Conservation (phyloP, 495 filamentous ascomycete species). For the Lineolata rhizophorae region DNA sequence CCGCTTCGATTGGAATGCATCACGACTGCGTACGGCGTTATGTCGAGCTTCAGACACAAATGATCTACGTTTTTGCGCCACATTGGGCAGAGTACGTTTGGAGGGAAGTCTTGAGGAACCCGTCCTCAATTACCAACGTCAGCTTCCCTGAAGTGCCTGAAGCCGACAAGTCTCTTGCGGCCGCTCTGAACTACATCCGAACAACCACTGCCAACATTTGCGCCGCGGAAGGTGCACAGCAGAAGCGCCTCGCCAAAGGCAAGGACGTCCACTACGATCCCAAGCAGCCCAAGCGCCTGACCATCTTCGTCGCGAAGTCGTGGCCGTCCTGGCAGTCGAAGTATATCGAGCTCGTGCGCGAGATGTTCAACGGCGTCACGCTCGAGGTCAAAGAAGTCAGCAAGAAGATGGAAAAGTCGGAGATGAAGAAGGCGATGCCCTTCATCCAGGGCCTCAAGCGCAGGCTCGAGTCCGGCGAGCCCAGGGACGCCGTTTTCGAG, state of each 20-base stretch:
- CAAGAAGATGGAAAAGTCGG: conserved; percentile 50
- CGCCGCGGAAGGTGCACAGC: conserved; percentile 57
- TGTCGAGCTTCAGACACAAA: conserved; percentile 65
- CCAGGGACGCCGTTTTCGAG: conserved; percentile 44
- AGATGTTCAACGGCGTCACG: conserved; percentile 33
- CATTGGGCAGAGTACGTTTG: conserved; percentile 93
- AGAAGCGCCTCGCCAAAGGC: conserved; percentile 77
- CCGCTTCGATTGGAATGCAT: conserved; percentile 66
- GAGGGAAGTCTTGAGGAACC: conserved; percentile 65
- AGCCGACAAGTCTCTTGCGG: conserved; percentile 38
- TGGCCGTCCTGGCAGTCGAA: conserved; percentile 82
- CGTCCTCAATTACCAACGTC: conserved; percentile 54
- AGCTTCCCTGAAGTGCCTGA: conserved; percentile 51
- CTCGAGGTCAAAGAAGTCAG: conserved; percentile 64
- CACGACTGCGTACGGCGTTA: conserved; percentile 52
- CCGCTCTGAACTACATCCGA: conserved; percentile 62
- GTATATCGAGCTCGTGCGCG: conserved; percentile 64
- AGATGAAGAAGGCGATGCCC: conserved; percentile 97
- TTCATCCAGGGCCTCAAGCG: conserved; percentile 79
- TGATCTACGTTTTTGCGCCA: conserved; percentile 61
- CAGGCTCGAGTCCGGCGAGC: conserved; percentile 38
- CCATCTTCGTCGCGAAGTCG: conserved; percentile 54
- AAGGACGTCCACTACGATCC: conserved; percentile 66
- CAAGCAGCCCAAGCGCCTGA: conserved; percentile 63
- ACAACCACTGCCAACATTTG: conserved; percentile 56